phyloP scores from a whole-genome alignment of 1,284 basidiomycete species.

The Naganishia cerealis region DNA sequence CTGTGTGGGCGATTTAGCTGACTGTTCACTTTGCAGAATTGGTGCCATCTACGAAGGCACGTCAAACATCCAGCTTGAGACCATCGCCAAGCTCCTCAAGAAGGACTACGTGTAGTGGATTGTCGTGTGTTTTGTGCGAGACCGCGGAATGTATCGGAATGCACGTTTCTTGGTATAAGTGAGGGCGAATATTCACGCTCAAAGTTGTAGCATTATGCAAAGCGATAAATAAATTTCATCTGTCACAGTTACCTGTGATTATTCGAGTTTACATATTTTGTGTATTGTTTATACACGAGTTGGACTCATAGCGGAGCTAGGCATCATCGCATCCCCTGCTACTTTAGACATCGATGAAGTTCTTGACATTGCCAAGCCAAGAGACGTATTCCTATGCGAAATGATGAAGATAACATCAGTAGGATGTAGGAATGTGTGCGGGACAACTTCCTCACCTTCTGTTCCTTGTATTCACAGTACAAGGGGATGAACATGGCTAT shows the following conservation, averaged over 20 bases:
- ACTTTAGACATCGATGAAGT: conserved; percentile 66
- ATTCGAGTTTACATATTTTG: background rate
- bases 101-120: conserved; percentile 61
- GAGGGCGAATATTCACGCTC: background rate
- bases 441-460: conserved; percentile 63
- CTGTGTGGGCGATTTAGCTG: background rate
- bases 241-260: background rate
- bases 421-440: background rate
- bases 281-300: conserved; percentile 1
- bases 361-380: conserved; percentile 82
- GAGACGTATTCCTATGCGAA: conserved; percentile 75
- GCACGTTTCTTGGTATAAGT: background rate
- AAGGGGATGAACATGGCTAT: conserved; percentile 72
- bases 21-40: conserved; percentile 34
- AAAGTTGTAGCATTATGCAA: conserved; percentile 4
- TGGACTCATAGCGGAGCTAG: too few relatives aligned
- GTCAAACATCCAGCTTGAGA: conserved; percentile 93
- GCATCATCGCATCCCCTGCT: background rate
- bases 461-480: conserved; percentile 84
- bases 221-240: background rate
- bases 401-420: conserved; percentile 2
- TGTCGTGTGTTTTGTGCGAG: background rate
- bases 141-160: background rate
- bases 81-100: conserved; percentile 88
- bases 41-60: conserved; percentile 60